Conservation (phyloP, 1,284 basidiomycete genomes). For the Sanguinoderma infundibulare region DNA sequence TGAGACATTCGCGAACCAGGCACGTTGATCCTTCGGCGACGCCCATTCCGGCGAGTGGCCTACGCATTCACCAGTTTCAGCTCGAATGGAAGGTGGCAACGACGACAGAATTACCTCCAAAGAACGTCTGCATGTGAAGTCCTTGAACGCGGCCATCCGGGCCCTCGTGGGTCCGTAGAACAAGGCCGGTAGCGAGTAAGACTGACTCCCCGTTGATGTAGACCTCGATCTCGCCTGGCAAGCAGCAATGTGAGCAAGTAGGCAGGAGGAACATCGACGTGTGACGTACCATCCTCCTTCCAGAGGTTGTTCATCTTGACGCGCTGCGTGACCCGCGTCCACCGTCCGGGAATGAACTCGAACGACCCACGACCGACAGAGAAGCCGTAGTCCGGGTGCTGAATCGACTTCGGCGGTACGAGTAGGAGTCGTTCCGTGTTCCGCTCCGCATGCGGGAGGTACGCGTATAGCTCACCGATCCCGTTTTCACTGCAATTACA, state of each 20-base stretch:
- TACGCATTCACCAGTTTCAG: slow-evolving; percentile 29
- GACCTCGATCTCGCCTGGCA: slow-evolving; percentile 57
- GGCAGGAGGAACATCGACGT: neutral
- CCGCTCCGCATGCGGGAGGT: slow-evolving; percentile 50
- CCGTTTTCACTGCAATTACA: slow-evolving; percentile 42
- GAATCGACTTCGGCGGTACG: slow-evolving; percentile 54
- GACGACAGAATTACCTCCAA: slow-evolving; percentile 54
- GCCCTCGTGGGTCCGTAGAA: slow-evolving; percentile 44
- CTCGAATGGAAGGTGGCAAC: neutral
- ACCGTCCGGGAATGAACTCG: slow-evolving; percentile 48
- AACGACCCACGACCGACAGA: slow-evolving; percentile 64
- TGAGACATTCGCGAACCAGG: slow-evolving; percentile 68
- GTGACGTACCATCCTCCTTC: slow-evolving; percentile 44
- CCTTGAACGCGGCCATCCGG: slow-evolving; percentile 53
- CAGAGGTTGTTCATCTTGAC: slow-evolving; percentile 64
- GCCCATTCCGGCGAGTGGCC: slow-evolving; percentile 64
- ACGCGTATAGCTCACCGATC: slow-evolving; percentile 62
- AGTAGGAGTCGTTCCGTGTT: slow-evolving; percentile 48
- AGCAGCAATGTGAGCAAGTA: neutral
- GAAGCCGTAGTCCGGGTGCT: slow-evolving; percentile 61
- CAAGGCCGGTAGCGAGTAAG: slow-evolving; percentile 47
- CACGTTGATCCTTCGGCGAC: slow-evolving; percentile 63
- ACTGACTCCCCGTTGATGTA: slow-evolving; percentile 59
- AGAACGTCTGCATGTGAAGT: slow-evolving; percentile 76
- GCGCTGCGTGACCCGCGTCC: slow-evolving; percentile 65